Conservation (phyloP, 257 asterid genomes). For the Penstemon barbatus region DNA sequence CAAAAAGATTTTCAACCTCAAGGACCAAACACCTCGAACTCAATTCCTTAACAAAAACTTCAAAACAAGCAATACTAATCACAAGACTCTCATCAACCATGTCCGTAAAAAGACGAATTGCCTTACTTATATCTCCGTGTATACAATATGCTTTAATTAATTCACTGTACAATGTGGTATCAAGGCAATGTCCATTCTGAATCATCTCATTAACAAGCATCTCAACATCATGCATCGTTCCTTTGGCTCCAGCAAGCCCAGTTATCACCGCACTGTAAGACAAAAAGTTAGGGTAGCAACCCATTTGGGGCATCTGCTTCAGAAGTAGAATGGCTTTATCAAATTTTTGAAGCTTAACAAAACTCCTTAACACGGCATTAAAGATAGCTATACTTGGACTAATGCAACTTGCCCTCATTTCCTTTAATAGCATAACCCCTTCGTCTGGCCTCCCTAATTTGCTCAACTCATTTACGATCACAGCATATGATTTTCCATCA, state of each 20-base stretch:
- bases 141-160: slow-evolving; percentile 36
- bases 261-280: slow-evolving; percentile 41
- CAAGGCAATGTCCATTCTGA: slow-evolving; percentile 35
- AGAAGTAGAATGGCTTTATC: slow-evolving; percentile 38
- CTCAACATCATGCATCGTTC: slow-evolving; percentile 44
- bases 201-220: slow-evolving; percentile 41
- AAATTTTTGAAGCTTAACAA: slow-evolving; percentile 28
- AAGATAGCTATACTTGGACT: slow-evolving; percentile 32
- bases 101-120: slow-evolving; percentile 34
- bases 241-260: slow-evolving; percentile 32
- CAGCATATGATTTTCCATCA: slow-evolving; percentile 39
- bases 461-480: slow-evolving; percentile 44
- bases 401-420: slow-evolving; percentile 40
- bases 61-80: slow-evolving; percentile 41
- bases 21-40: slow-evolving; percentile 31
- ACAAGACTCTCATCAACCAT: slow-evolving; percentile 38
- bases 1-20: slow-evolving; percentile 39
- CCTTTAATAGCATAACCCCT: slow-evolving; percentile 38
- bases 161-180: slow-evolving; percentile 45
- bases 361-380: slow-evolving; percentile 42
- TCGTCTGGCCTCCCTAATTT: slow-evolving; percentile 46
- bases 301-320: slow-evolving; percentile 44
- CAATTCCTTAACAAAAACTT: slow-evolving; percentile 34
- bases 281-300: slow-evolving; percentile 42
- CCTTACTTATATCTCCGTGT: slow-evolving; percentile 37